A percentile compares a stretch with the other conserved stretches of the same genome.
phyloP scores from a whole-genome alignment of 345 rosid species.

The Populus ilicifolia region DNA sequence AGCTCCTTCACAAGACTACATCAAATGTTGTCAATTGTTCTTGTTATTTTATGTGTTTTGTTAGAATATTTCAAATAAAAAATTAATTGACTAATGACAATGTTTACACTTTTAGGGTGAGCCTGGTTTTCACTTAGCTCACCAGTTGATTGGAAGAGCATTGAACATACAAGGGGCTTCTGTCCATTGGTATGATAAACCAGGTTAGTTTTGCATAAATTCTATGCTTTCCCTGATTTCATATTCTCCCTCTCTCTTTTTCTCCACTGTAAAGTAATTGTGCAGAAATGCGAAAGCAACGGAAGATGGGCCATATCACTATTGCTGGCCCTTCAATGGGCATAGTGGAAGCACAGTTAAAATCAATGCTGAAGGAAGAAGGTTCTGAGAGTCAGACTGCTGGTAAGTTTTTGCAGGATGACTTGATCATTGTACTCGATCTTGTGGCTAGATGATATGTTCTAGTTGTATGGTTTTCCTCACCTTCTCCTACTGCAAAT shows the following conservation, averaged over 20 bases:
- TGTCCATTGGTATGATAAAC: constrained; percentile 95
- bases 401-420: constrained; percentile 39
- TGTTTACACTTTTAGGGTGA: constrained; percentile 58
- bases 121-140: constrained; percentile 62
- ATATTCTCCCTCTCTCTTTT: background rate
- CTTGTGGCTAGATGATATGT: background rate
- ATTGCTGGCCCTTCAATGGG: constrained; percentile 69
- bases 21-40: background rate
- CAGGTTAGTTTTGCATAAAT: constrained; percentile 52
- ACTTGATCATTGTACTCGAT: background rate
- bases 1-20: background rate
- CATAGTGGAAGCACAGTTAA: constrained; percentile 53
- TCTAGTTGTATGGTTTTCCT: background rate
- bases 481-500: background rate
- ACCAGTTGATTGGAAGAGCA: constrained; percentile 63
- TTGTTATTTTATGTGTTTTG: background rate
- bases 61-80: background rate
- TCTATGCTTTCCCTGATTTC: background rate
- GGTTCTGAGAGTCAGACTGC: constrained; percentile 31
- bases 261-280: constrained; percentile 6
- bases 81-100: constrained; percentile 2
- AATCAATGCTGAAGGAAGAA: constrained; percentile 50
- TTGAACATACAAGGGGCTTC: constrained; percentile 62
- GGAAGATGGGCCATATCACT: constrained; percentile 96
- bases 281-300: constrained; percentile 83